Evolutionary conservation across 306 rosid genomes (phyloP).

Genomic region (Quercus aquifolioides): DNA sequence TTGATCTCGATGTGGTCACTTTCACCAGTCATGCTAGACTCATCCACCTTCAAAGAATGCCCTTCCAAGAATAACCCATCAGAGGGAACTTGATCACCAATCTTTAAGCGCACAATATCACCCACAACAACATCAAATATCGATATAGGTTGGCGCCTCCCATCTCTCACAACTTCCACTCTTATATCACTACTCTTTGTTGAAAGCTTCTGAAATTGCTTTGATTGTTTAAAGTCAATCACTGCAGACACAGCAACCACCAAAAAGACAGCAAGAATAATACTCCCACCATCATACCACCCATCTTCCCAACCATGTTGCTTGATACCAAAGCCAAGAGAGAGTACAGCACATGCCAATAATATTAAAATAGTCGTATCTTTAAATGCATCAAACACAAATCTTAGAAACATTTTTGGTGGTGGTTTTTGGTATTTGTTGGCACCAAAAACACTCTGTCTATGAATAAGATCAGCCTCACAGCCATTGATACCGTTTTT

Average conservation of each 20-base stretch:
- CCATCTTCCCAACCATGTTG: slow-evolving; percentile 22
- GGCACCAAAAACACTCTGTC: background rate
- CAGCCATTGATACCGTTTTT: background rate
- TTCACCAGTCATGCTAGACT: slow-evolving; percentile 29
- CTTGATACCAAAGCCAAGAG: slow-evolving; percentile 23
- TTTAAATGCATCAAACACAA: slow-evolving; percentile 17
- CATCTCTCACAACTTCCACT: slow-evolving; percentile 19
- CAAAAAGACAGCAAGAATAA: slow-evolving; percentile 9
- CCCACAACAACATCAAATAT: slow-evolving; percentile 21
- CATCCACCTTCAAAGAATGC: slow-evolving; percentile 20
- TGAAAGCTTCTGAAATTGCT: slow-evolving; percentile 23
- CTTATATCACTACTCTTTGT: slow-evolving; percentile 12
- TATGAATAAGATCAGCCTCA: background rate
- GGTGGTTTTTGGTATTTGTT: slow-evolving; percentile 7
- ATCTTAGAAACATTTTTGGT: slow-evolving; percentile 3
- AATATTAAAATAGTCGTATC: slow-evolving; percentile 14
- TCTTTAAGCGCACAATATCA: slow-evolving; percentile 19
- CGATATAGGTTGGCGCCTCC: slow-evolving; percentile 4
- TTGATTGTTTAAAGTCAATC: slow-evolving; percentile 24
- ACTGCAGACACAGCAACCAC: slow-evolving; percentile 11
- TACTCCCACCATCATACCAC: slow-evolving; percentile 33
- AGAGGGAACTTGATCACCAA: slow-evolving; percentile 24
- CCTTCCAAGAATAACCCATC: slow-evolving; percentile 26
- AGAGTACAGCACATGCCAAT: slow-evolving; percentile 11
- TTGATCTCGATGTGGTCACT: slow-evolving; percentile 9